Percentiles rank a stretch among this genome's conserved stretches.
Evolutionary conservation across 768 basidiomycete genomes (phyloP).

Genomic region (Auricularia auricula-judae): DNA sequence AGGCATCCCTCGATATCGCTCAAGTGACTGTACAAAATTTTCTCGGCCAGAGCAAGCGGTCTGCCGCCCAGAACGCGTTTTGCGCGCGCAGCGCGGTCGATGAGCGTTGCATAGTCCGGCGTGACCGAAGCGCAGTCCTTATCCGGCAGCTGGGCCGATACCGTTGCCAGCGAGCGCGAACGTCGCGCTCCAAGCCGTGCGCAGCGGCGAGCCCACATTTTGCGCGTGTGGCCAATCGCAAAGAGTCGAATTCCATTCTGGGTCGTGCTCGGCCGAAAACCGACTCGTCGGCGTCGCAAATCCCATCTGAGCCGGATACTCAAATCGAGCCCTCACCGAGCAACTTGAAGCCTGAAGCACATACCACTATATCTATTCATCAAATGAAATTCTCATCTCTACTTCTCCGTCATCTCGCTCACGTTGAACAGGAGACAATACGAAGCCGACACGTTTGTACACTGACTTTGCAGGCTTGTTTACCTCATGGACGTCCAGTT

Average conservation of each 20-base stretch:
- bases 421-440: too few relatives aligned
- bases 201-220: not conserved
- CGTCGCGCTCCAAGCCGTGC: not conserved
- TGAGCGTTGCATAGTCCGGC: constrained; percentile 69
- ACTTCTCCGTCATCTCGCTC: not conserved
- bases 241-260: not conserved
- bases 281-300: not conserved
- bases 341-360: too few relatives aligned
- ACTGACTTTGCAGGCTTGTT: not conserved
- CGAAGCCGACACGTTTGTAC: not conserved
- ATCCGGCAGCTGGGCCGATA: constrained; percentile 24
- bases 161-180: not conserved
- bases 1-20: constrained; percentile 65
- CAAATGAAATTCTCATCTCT: not conserved
- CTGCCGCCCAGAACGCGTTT: constrained; percentile 55
- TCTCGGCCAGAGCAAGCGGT: constrained; percentile 91
- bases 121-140: constrained; percentile 66
- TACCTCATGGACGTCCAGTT: not conserved
- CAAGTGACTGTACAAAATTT: constrained; percentile 92
- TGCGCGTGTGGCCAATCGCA: not conserved
- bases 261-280: not conserved
- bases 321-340: too few relatives aligned
- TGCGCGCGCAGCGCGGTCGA: constrained; percentile 59
- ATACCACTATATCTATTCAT: not conserved
- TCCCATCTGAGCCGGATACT: too few relatives aligned